Percentiles rank a stretch among this genome's conserved stretches.
phyloP scores from a whole-genome alignment of 1,139 yeast genomes.

The Arxiozyma heterogenica region DNA sequence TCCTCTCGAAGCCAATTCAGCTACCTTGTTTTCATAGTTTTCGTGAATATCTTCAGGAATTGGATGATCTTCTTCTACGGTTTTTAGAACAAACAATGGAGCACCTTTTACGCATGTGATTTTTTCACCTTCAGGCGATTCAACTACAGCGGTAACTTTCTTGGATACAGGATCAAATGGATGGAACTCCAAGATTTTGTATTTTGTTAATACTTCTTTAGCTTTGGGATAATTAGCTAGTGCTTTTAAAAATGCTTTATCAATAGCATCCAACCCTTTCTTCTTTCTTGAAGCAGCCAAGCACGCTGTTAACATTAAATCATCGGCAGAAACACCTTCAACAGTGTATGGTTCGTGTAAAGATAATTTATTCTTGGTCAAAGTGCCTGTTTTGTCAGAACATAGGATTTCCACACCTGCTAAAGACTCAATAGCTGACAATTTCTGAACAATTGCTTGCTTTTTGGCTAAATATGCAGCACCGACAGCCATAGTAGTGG shows the following conservation, averaged over 20 bases:
- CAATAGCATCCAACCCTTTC: slow-evolving; percentile 97
- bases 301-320: slow-evolving; percentile 94
- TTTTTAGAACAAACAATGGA: slow-evolving; percentile 84
- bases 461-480: slow-evolving; percentile 97
- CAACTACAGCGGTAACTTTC: slow-evolving; percentile 88
- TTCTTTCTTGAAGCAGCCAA: slow-evolving; percentile 95
- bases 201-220: slow-evolving; percentile 84
- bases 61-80: slow-evolving; percentile 92
- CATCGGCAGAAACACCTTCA: slow-evolving; percentile 95
- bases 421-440: slow-evolving; percentile 93
- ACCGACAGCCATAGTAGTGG: slow-evolving; percentile 99
- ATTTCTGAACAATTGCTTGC: slow-evolving; percentile 94
- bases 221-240: slow-evolving; percentile 81
- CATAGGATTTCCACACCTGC: slow-evolving; percentile 98
- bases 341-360: slow-evolving; percentile 97
- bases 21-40: slow-evolving; percentile 90
- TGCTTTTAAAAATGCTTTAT: slow-evolving; percentile 91
- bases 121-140: slow-evolving; percentile 91
- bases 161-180: slow-evolving; percentile 96
- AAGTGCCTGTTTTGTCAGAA: slow-evolving; percentile 98
- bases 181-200: slow-evolving; percentile 88
- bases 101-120: slow-evolving; percentile 97
- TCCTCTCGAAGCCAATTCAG: slow-evolving; percentile 95
- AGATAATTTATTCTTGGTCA: slow-evolving; percentile 92
- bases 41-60: slow-evolving; percentile 89